Percentiles rank a stretch among this genome's conserved stretches.
Conservation (phyloP, 2,329 filamentous ascomycete genomes). For the Alternaria sp. region DNA sequence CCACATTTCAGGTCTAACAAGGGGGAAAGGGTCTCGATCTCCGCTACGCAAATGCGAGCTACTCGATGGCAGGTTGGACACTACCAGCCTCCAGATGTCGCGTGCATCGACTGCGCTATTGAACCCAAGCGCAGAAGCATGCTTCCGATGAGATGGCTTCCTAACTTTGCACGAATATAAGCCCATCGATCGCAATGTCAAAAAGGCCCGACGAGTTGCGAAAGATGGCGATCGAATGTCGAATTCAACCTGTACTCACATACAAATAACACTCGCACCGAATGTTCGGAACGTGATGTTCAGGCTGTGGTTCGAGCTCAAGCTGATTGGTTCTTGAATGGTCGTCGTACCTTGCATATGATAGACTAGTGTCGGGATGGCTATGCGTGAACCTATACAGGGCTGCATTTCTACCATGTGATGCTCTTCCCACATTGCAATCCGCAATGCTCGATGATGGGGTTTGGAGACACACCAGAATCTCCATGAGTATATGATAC, state of each 20-base stretch:
- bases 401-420: background rate
- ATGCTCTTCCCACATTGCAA: background rate
- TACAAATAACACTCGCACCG: background rate
- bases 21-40: constrained; percentile 6
- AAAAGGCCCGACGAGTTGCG: background rate
- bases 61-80: background rate
- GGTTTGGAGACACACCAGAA: background rate
- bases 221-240: background rate
- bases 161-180: background rate
- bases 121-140: background rate
- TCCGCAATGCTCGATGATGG: background rate
- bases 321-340: background rate
- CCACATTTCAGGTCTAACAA: constrained; percentile 1
- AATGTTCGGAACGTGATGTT: background rate
- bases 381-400: background rate
- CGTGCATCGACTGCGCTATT: background rate
- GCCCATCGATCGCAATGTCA: background rate
- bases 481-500: background rate
- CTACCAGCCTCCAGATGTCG: background rate
- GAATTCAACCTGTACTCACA: background rate
- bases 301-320: background rate
- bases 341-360: background rate
- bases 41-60: constrained; percentile 1
- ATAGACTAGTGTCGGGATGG: background rate
- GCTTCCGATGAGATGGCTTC: background rate